Percentiles rank a stretch among this genome's conserved stretches.
Evolutionary conservation across 1,284 basidiomycete species (phyloP).

Genomic region (Ceratobasidium sp.): DNA sequence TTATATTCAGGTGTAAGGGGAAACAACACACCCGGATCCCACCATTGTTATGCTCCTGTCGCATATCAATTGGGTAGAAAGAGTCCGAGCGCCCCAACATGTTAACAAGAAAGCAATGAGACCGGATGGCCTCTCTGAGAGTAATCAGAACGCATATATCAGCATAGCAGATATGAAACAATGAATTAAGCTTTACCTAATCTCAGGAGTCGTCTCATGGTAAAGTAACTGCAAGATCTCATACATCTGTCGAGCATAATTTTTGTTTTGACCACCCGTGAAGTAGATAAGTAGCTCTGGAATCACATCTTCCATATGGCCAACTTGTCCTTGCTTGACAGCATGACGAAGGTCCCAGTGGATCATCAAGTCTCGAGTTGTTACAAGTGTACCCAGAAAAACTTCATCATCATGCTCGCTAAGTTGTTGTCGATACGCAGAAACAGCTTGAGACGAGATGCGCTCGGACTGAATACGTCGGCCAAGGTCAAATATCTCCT

Average conservation of each 20-base stretch:
- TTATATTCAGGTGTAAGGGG: too few relatives aligned
- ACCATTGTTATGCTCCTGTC: slow-evolving; percentile 8
- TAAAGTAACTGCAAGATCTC: neutral
- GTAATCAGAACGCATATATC: too few relatives aligned
- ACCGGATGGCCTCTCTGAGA: neutral
- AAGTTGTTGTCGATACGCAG: neutral
- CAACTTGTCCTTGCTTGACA: neutral
- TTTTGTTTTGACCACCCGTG: neutral
- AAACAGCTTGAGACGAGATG: neutral
- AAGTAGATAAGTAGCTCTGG: neutral
- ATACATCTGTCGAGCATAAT: slow-evolving; percentile 14
- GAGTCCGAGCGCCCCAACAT: neutral
- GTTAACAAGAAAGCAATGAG: slow-evolving; percentile 1
- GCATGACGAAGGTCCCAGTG: neutral
- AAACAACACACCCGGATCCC: neutral
- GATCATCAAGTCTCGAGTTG: neutral
- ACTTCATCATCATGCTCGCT: neutral
- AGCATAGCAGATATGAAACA: too few relatives aligned
- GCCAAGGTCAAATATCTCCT: neutral
- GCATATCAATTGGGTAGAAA: slow-evolving; percentile 9
- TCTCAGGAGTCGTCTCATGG: neutral
- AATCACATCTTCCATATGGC: slow-evolving; percentile 3
- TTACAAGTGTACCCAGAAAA: neutral
- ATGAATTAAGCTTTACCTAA: neutral
- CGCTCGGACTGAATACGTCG: neutral